These are phyloP conservation scores for Daldinia caldariorum DNA, from an alignment of 495 filamentous ascomycete genomes.

Conservation along the genomic window DNA sequence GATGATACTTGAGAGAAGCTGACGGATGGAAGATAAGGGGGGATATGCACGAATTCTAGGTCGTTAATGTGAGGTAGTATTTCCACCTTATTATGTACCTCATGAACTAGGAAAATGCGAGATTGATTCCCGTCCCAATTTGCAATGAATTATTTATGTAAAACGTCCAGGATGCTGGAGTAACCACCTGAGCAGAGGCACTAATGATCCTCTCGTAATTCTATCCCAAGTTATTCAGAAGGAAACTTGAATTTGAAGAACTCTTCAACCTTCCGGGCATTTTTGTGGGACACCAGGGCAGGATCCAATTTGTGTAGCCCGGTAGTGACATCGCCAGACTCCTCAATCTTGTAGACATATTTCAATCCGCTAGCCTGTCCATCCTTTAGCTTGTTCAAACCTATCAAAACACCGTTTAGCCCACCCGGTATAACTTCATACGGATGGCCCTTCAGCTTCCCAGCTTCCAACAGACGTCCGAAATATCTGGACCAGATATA, in stretches of 20 bases:
- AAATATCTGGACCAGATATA: slow-evolving; percentile 50
- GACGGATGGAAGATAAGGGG: not conserved
- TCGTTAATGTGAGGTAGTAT: not conserved
- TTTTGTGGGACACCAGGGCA: not conserved
- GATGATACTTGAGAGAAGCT: not conserved
- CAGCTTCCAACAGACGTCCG: slow-evolving; percentile 45
- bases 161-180: not conserved
- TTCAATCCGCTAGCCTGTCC: slow-evolving; percentile 54
- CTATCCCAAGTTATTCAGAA: not conserved
- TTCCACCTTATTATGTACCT: not conserved
- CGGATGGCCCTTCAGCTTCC: slow-evolving; percentile 51
- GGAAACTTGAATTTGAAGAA: slow-evolving; percentile 1
- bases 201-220: not conserved
- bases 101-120: not conserved
- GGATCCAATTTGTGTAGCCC: slow-evolving; percentile 12
- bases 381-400: slow-evolving; percentile 46
- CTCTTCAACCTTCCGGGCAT: not conserved
- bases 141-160: not conserved
- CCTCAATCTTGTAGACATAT: slow-evolving; percentile 47
- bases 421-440: slow-evolving; percentile 49
- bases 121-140: not conserved
- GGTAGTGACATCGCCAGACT: slow-evolving; percentile 24
- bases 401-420: slow-evolving; percentile 46
- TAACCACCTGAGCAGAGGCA: not conserved
- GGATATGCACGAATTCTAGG: not conserved